Conservation (phyloP, 2,329 filamentous ascomycete species). For the Penicillium sp. region DNA sequence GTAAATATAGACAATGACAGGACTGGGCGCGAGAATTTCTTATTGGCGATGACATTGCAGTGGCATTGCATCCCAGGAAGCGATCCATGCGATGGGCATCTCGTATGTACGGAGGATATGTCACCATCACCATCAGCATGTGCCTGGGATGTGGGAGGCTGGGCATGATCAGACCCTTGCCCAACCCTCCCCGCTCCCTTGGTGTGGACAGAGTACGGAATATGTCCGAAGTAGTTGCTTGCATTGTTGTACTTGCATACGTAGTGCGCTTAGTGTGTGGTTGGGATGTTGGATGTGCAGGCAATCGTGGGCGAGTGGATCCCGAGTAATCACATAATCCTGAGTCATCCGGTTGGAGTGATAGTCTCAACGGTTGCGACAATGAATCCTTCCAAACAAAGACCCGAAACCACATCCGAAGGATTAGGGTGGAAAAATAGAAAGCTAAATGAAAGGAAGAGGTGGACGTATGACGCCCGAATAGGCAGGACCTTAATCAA, state of each 20-base stretch:
- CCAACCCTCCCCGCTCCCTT: neutral
- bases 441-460: slow-evolving; percentile 1
- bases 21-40: neutral
- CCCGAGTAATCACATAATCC: neutral
- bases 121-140: neutral
- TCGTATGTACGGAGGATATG: neutral
- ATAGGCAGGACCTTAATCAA: slow-evolving; percentile 17
- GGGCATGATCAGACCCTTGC: slow-evolving; percentile 1
- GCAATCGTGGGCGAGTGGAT: neutral
- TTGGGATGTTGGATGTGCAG: neutral
- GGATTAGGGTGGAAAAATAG: neutral
- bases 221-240: neutral
- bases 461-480: slow-evolving; percentile 1
- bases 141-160: neutral
- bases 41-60: neutral
- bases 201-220: neutral
- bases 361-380: neutral
- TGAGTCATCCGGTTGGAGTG: neutral
- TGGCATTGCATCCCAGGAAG: neutral
- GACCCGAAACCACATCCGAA: neutral
- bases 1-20: neutral
- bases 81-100: slow-evolving; percentile 1
- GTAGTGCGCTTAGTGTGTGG: neutral
- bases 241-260: neutral
- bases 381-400: neutral